Conservation (phyloP, 164 flowering plant species). For the Aristolochia contorta region DNA sequence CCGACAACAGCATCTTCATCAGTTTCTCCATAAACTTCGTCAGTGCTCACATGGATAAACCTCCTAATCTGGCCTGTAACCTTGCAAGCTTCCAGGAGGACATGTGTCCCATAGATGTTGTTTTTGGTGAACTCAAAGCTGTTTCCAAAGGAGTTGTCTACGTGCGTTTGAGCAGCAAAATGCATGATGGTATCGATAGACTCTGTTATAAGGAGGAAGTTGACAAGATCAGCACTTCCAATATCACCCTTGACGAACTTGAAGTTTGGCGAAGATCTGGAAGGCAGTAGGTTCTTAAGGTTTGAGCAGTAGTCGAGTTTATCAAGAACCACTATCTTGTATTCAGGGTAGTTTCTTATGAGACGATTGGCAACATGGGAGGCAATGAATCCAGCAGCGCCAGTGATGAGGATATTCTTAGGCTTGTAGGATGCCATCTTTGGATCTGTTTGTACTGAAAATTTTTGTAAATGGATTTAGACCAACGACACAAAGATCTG, state of each 20-base stretch:
- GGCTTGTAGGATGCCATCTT: constrained; percentile 30
- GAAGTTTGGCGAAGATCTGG: constrained; percentile 50
- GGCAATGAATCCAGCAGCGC: constrained; percentile 76
- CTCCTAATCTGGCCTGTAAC: constrained; percentile 61
- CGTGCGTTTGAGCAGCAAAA: constrained; percentile 76
- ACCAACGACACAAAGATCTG: too few species aligned
- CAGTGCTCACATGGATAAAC: constrained; percentile 72
- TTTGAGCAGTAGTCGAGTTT: constrained; percentile 69
- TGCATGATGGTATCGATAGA: constrained; percentile 68
- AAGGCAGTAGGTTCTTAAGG: constrained; percentile 54
- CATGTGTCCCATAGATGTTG: constrained; percentile 72
- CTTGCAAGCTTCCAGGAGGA: constrained; percentile 67
- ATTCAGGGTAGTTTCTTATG: constrained; percentile 49
- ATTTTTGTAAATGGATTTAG: too few species aligned
- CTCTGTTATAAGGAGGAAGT: constrained; percentile 57
- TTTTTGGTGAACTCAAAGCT: constrained; percentile 73
- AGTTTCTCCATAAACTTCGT: constrained; percentile 72
- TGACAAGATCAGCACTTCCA: constrained; percentile 64
- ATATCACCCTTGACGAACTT: constrained; percentile 73
- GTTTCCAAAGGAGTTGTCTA: constrained; percentile 69
- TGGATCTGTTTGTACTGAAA: too few species aligned
- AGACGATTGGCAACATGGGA: constrained; percentile 63
- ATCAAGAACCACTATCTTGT: constrained; percentile 70
- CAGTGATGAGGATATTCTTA: constrained; percentile 62
- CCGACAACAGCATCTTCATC: constrained; percentile 70